Evolutionary conservation across 495 filamentous ascomycete species (phyloP).

Genomic region (Trichocladium antarcticum): DNA sequence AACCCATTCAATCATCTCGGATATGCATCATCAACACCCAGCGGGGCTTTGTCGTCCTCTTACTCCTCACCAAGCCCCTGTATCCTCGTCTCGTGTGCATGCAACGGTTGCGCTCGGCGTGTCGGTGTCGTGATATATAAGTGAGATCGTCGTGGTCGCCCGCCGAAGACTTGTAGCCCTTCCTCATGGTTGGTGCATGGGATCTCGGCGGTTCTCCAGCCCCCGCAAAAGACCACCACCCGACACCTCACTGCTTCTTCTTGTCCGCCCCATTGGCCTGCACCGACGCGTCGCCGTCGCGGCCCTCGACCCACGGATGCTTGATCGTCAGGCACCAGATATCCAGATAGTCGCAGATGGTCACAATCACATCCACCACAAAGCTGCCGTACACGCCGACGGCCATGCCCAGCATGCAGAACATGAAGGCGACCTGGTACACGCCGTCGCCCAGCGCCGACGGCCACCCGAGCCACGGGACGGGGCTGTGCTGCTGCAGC

Average conservation of each 20-base stretch:
- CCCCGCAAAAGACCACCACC: too few relatives aligned
- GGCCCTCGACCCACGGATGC: slow-evolving; percentile 46
- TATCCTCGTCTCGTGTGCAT: too few relatives aligned
- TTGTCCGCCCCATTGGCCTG: slow-evolving; percentile 7
- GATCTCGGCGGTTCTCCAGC: too few relatives aligned
- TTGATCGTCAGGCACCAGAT: slow-evolving; percentile 99
- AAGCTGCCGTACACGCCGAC: slow-evolving; percentile 91
- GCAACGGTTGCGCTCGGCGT: too few relatives aligned
- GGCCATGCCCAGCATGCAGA: slow-evolving; percentile 65
- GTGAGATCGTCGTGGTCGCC: too few relatives aligned
- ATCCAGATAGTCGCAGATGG: slow-evolving; percentile 94
- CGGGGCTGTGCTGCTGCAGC: slow-evolving; percentile 44
- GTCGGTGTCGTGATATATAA: too few relatives aligned
- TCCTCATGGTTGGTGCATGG: too few relatives aligned
- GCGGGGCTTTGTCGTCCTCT: too few relatives aligned
- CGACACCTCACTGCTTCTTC: slow-evolving; percentile 19
- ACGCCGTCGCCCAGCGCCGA: slow-evolving; percentile 59
- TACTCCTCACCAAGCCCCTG: too few relatives aligned
- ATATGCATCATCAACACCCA: too few relatives aligned
- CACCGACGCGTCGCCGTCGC: slow-evolving; percentile 20
- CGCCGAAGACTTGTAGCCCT: too few relatives aligned
- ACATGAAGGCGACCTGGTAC: slow-evolving; percentile 79
- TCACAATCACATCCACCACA: slow-evolving; percentile 87
- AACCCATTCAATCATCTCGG: too few relatives aligned
- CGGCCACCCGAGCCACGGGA: slow-evolving; percentile 58